Evolutionary conservation across 2,329 filamentous ascomycete species (phyloP).

Genomic region (Myriosclerotinia curreyana): DNA sequence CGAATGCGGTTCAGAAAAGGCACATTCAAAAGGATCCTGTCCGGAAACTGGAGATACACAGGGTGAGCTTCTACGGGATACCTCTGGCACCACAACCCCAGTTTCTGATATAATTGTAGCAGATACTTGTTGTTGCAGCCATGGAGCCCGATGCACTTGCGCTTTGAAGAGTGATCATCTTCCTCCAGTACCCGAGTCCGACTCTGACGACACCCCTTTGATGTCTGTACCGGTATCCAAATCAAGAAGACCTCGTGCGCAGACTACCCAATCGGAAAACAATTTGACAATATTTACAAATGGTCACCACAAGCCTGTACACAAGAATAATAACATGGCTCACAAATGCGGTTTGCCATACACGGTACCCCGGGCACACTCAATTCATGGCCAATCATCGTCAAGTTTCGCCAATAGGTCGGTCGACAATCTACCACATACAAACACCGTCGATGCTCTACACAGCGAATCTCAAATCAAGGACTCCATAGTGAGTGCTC

Average conservation of each 20-base stretch:
- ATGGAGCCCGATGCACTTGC: slow-evolving; percentile 65
- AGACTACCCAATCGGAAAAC: slow-evolving; percentile 60
- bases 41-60: slow-evolving; percentile 49
- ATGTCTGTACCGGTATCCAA: slow-evolving; percentile 43
- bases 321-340: slow-evolving; percentile 58
- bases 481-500: slow-evolving; percentile 41
- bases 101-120: slow-evolving; percentile 40
- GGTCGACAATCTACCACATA: slow-evolving; percentile 45
- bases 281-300: slow-evolving; percentile 58
- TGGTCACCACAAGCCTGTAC: slow-evolving; percentile 60
- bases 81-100: slow-evolving; percentile 32
- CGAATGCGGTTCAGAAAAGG: slow-evolving; percentile 91
- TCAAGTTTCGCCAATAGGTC: slow-evolving; percentile 49
- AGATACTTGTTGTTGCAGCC: slow-evolving; percentile 69
- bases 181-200: slow-evolving; percentile 62
- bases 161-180: slow-evolving; percentile 61
- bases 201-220: slow-evolving; percentile 51
- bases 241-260: slow-evolving; percentile 54
- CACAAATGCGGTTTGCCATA: slow-evolving; percentile 61
- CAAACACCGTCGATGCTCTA: slow-evolving; percentile 44
- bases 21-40: slow-evolving; percentile 57
- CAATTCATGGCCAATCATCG: slow-evolving; percentile 50
- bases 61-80: slow-evolving; percentile 39
- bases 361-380: slow-evolving; percentile 56
- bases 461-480: slow-evolving; percentile 40